Base-by-base conservation (phyloP, 176 grass and related monocot genomes). In the Carex pumila region DNA sequence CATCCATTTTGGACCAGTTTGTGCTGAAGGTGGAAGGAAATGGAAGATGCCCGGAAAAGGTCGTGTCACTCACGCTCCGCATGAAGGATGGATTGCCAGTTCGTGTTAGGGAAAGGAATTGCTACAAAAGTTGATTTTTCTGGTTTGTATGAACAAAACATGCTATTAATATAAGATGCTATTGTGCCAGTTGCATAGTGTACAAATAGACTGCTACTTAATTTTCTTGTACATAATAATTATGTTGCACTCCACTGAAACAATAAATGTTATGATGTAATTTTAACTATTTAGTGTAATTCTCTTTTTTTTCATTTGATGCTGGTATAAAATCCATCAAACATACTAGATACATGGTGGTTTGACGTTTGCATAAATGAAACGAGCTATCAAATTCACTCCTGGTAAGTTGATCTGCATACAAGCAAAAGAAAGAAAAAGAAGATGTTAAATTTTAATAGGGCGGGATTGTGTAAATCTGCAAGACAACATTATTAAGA, bases 51-150 rank as follows among this genome's bases (percentile, higher is more conserved):
- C 88, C 90, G 0, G 85, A 80, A 81, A 89, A 90, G 80, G 18
- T 86, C 2, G 0, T 79, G 25, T 87, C 85, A 2, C 79, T 97
- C 8, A 97, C 88, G 18, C 80, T 94, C 37, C 43, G 88, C 31
- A 90, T 97, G 94, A 86, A 78, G 14, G 90, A 81, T 22, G 94
- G 94, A 25, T 81, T 90, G 11, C 84, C 87, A 0, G 85, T 89
- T 50, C 21, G 18, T 29, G 81, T 93, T n/a, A 91, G 81, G 60
- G 29, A 81, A 63, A 84, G 77, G 25, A 14, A 71, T 13, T 57
- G 6, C 13, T 78, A 57, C 14, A 22, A 32, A 18, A 32, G 13
- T 57, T 78, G 47, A 53, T 52, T 75, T 25, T 75, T 53, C 45
- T 12, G 1, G 29, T 1, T 53, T 29, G 19, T 52, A 29, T 72